Base-by-base conservation (phyloP, 1,139 yeast species). In the Saccharomyces hybrid region DNA sequence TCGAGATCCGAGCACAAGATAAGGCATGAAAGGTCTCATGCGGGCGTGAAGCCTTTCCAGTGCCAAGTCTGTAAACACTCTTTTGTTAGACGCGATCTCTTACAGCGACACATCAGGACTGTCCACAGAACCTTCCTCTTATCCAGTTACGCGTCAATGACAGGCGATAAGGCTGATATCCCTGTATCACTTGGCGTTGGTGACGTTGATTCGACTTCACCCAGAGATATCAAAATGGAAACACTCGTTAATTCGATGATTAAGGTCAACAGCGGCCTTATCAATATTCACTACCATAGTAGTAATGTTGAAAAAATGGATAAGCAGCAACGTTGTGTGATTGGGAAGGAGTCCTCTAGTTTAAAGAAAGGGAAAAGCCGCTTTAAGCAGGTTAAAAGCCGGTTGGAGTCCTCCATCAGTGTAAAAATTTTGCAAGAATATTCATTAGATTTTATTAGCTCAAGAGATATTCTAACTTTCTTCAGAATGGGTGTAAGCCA, bases 1-100 rank as follows among this genome's bases (percentile, higher is more conserved):
- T 83, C 91, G 7, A 74, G 96, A 50, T 82, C 88, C 26, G 96
- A 88, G 66, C 96, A 88, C 68, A 82, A 86, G 65, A 82, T 86
- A 54, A 79, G 96, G 51, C 96, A 88, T 65, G 95, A 88, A 67
- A 73, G 95, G 41, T 84, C 91, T 2, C 96, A 88, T 65, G 86
- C 93, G 25, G 87, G 87, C 63, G 90, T 86, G 62, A 84, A 88
- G 60, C 95, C 95, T 0, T 87, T 85, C 71, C 86, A 83, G 59
- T 87, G 95, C 63, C 75, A 80, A 47, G 78, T 82, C 51, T 87
- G 95, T 64, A 78, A 84, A 1, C 80, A 86, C 48, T 81, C 86
- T 2, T 87, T 87, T 74, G 95, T 87, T 0, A 74, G 95, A 61
- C 71, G 93, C 62, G 95, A 87, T 65, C 73, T 87, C 54, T 74